These are phyloP conservation scores for Eruca vesicaria DNA, from an alignment of 441 rosid species.

Conservation along the genomic window DNA sequence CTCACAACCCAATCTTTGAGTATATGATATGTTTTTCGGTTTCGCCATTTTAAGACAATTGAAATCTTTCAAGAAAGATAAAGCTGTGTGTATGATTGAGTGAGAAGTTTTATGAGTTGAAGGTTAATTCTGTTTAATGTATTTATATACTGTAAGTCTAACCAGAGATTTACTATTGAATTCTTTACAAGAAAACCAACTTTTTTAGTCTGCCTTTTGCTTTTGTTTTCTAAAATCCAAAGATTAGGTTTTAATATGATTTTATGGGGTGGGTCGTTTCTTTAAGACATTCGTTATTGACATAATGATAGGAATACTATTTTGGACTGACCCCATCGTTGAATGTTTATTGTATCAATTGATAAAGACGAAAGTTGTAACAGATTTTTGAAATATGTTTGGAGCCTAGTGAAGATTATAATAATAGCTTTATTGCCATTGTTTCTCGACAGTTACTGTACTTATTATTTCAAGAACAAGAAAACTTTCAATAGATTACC, in stretches of 20 bases:
- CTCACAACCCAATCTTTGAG: slow-evolving; percentile 51
- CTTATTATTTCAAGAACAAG: background rate
- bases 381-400: slow-evolving; percentile 14
- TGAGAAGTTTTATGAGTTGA: slow-evolving; percentile 33
- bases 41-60: slow-evolving; percentile 14
- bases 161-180: slow-evolving; percentile 43
- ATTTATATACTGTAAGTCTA: slow-evolving; percentile 31
- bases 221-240: slow-evolving; percentile 2
- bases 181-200: slow-evolving; percentile 71
- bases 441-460: slow-evolving; percentile 4
- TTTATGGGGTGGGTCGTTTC: slow-evolving; percentile 27
- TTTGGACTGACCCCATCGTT: slow-evolving; percentile 18
- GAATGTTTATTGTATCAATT: slow-evolving; percentile 26
- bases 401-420: slow-evolving; percentile 18
- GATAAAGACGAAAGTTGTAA: slow-evolving; percentile 15
- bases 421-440: slow-evolving; percentile 7
- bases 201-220: slow-evolving; percentile 37
- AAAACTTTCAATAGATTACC: background rate
- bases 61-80: slow-evolving; percentile 16
- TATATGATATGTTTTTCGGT: slow-evolving; percentile 30
- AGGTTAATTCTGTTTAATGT: slow-evolving; percentile 43
- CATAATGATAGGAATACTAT: slow-evolving; percentile 7
- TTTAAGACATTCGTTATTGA: slow-evolving; percentile 20
- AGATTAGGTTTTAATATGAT: slow-evolving; percentile 24
- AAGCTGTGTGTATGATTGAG: background rate